phyloP scores from a whole-genome alignment of 2,329 filamentous ascomycete genomes.

The Aureobasidium melanogenum region DNA sequence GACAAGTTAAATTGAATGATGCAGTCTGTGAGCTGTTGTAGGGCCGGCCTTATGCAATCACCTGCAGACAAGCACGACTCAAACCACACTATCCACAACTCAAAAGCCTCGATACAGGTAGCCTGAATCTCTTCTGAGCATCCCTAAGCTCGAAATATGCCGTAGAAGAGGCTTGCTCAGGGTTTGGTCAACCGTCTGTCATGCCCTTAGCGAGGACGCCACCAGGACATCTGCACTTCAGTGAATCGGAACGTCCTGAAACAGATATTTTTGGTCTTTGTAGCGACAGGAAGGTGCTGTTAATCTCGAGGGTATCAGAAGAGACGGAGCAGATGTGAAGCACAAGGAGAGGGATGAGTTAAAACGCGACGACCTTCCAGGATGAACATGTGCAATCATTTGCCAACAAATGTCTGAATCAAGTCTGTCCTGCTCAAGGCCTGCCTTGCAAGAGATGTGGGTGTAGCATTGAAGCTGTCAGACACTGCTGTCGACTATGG shows the following conservation, averaged over 20 bases:
- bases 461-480: not conserved
- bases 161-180: not conserved
- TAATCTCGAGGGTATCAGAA: not conserved
- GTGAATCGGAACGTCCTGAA: not conserved
- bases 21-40: not conserved
- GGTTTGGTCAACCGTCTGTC: not conserved
- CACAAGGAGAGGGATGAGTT: not conserved
- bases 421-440: not conserved
- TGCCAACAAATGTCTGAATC: not conserved
- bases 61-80: not conserved
- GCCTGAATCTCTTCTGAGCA: too few relatives aligned
- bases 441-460: not conserved
- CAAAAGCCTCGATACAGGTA: too few relatives aligned
- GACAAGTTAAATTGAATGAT: not conserved
- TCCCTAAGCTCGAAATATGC: not conserved
- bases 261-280: too few relatives aligned
- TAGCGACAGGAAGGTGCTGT: not conserved
- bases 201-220: not conserved
- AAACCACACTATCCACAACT: too few relatives aligned
- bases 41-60: not conserved
- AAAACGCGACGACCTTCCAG: not conserved
- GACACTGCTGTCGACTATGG: not conserved
- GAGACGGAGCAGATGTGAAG: too few relatives aligned
- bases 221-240: not conserved
- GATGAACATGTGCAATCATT: not conserved